These are phyloP conservation scores for Acacia crassicarpa DNA, from an alignment of 306 rosid genomes.

Conservation along the genomic window DNA sequence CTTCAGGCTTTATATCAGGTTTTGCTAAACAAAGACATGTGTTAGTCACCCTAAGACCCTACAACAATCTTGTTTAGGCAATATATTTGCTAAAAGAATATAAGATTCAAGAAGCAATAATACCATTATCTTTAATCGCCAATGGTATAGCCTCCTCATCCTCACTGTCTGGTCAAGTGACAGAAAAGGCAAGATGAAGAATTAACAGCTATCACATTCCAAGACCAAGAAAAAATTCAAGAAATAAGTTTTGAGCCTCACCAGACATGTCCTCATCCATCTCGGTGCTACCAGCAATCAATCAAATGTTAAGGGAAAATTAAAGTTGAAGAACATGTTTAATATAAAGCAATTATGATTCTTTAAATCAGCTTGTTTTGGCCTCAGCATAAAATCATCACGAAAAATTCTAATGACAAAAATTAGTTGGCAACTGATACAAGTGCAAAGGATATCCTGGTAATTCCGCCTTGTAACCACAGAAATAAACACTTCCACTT, in stretches of 20 bases:
- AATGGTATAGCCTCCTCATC: constrained; percentile 29
- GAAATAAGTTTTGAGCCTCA: constrained; percentile 21
- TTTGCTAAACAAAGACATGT: constrained; percentile 37
- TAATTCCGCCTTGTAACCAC: constrained; percentile 57
- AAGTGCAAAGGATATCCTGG: constrained; percentile 53
- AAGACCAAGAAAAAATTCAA: background rate
- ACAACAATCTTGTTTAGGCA: background rate
- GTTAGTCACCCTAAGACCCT: background rate
- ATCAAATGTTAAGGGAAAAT: constrained; percentile 39
- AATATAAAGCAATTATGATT: background rate
- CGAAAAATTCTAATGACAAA: background rate
- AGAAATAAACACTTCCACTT: constrained; percentile 53
- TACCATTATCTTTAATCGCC: constrained; percentile 46
- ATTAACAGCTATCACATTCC: constrained; percentile 11
- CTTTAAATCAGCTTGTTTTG: background rate
- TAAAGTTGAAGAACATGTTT: background rate
- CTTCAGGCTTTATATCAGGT: constrained; percentile 29
- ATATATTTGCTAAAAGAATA: background rate
- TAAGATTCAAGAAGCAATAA: background rate
- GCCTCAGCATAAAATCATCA: background rate
- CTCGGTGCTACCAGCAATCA: constrained; percentile 34
- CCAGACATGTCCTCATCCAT: constrained; percentile 31
- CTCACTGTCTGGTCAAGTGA: constrained; percentile 33
- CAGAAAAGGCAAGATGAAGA: background rate
- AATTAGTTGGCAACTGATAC: background rate